A percentile compares a stretch with the other conserved stretches of the same genome.
Evolutionary conservation across 345 rosid genomes (phyloP).

Genomic region (thale cress (Arabidopsis thaliana)): TAIR10.1 NC_003076.8:24530001-24530500

Average conservation of each 20-base stretch:
- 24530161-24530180: background rate
- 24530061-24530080: background rate
- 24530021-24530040: slow-evolving; percentile 1
- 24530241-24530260: background rate
- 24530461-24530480: background rate
- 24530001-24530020: slow-evolving; percentile 3
- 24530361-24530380: background rate
- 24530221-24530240: slow-evolving; percentile 41
- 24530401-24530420: background rate
- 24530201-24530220: slow-evolving; percentile 96
- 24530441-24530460: background rate
- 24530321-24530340: too few species aligned
- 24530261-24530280: background rate
- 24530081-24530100: slow-evolving; percentile 19
- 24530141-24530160: too few species aligned
- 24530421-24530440: background rate
- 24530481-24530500: background rate
- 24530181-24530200: slow-evolving; percentile 65
- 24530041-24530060: slow-evolving; percentile 35
- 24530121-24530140: background rate
- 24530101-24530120: background rate
- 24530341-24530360: background rate
- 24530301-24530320: too few species aligned
- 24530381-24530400: background rate
- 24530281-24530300: too few species aligned